Percentiles rank a stretch among this genome's conserved stretches.
These are phyloP conservation scores for Lasiosphaeriaceae sp. DNA, from an alignment of 495 filamentous ascomycete genomes.

Conservation along the genomic window DNA sequence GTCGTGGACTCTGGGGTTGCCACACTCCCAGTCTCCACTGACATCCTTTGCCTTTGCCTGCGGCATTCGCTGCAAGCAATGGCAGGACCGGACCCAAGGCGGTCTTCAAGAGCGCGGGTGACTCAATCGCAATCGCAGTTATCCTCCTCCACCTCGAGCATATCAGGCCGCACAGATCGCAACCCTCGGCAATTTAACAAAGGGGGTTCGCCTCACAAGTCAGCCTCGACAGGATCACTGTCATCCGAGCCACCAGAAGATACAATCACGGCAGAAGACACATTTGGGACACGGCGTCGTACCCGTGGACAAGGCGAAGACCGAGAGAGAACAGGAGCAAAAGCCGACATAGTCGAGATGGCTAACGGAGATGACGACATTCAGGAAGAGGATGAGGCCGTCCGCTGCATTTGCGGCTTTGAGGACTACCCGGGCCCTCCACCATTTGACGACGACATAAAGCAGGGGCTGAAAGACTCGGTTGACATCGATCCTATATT, in stretches of 20 bases:
- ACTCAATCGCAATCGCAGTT: slow-evolving; percentile 74
- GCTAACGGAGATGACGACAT: slow-evolving; percentile 57
- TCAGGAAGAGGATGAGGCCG: slow-evolving; percentile 87
- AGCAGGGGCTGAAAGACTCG: slow-evolving; percentile 43
- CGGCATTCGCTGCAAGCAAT: slow-evolving; percentile 38
- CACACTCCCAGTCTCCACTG: too few relatives aligned
- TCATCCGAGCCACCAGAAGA: slow-evolving; percentile 81
- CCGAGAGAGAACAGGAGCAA: slow-evolving; percentile 47
- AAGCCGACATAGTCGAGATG: slow-evolving; percentile 49
- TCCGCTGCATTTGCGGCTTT: slow-evolving; percentile 89
- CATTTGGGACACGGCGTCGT: slow-evolving; percentile 51
- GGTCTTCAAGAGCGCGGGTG: slow-evolving; percentile 85
- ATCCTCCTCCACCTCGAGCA: slow-evolving; percentile 72
- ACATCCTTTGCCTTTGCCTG: slow-evolving; percentile 20
- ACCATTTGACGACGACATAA: slow-evolving; percentile 58
- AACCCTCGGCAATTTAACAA: slow-evolving; percentile 69
- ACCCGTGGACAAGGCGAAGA: slow-evolving; percentile 65
- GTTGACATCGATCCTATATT: slow-evolving; percentile 53
- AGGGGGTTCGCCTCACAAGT: slow-evolving; percentile 66
- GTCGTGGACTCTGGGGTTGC: too few relatives aligned
- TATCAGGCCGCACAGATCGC: slow-evolving; percentile 60
- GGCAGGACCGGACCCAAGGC: slow-evolving; percentile 67
- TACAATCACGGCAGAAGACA: slow-evolving; percentile 55
- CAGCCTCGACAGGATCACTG: slow-evolving; percentile 63
- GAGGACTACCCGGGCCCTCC: slow-evolving; percentile 94